Evolutionary conservation across 1,139 yeast genomes (phyloP), one percentile per base, ranked within the genome.

Genomic region (Spathaspora sp.): DNA sequence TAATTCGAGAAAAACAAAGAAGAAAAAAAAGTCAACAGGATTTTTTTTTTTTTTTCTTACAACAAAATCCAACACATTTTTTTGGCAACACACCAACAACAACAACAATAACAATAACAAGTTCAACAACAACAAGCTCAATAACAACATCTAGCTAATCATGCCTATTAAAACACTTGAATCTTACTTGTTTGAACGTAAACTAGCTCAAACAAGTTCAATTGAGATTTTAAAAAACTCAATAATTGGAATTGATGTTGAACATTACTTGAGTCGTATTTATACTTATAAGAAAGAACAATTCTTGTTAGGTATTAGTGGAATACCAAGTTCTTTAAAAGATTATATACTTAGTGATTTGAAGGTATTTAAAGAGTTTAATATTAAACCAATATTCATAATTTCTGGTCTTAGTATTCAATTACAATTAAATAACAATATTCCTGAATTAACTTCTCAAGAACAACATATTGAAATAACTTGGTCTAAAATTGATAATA

Each of bases 231-330:
- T 90, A 52, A 80, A 76, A 51, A 83, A 84, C 57, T 78, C 91
- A 38, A 80, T 86, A 13, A 68, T 90, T 44, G 97, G 97, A 45
- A 86, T 90, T 42, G 97, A 90, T 61, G 95, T 86, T 17, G 88
- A 84, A 54, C 90, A 89, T 60, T 89, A 89, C 57, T 67, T 87
- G 42, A 72, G 85, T 34, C 68, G 89, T 48, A 72, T 86, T 41
- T 68, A 86, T 51, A 76, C 84, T 6, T 74, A 71, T 53, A 84
- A 83, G 53, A 82, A 82, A 49, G 96, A 89, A 56, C 87, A 87
- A 45, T 79, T 80, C 52, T 68, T 84, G 43, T 87, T 86, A 43
- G 96, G 95, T 4, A 78, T 87, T 52, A 96, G 96, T 7, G 96
- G 96, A 0, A 78, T 86, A 47, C 96, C 97, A 1, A 65, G 79